These are phyloP conservation scores for Vigna mungo DNA, from an alignment of 306 rosid species.

Conservation along the genomic window DNA sequence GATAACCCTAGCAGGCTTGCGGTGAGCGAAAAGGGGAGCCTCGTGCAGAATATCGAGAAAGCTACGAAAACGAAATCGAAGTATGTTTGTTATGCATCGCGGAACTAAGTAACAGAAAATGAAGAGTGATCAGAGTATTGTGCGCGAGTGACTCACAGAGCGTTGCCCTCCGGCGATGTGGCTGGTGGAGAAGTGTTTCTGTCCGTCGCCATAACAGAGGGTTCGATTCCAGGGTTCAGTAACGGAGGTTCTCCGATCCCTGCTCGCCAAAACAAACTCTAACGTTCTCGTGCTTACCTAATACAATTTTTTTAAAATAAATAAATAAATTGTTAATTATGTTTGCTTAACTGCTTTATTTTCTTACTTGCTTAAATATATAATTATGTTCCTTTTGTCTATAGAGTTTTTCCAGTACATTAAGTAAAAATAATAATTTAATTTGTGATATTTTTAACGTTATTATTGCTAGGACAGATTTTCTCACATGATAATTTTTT, in stretches of 20 bases:
- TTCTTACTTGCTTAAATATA: too few species aligned
- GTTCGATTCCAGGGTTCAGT: not conserved
- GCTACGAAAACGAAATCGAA: constrained; percentile 46
- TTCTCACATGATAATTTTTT: too few species aligned
- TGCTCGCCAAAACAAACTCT: not conserved
- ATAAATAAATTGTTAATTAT: not conserved
- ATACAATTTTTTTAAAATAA: too few species aligned
- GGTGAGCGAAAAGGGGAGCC: constrained; percentile 92
- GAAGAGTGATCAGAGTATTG: constrained; percentile 9
- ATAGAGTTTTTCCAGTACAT: too few species aligned
- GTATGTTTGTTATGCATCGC: not conserved
- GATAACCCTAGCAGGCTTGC: constrained; percentile 78
- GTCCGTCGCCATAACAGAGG: constrained; percentile 57
- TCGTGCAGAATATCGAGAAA: constrained; percentile 95
- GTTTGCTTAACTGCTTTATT: not conserved
- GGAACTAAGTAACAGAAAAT: not conserved
- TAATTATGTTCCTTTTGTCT: too few species aligned
- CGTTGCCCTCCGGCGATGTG: constrained; percentile 63
- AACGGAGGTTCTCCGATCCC: not conserved
- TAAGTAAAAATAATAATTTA: too few species aligned
- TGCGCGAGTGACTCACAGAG: constrained; percentile 49
- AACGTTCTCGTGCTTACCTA: not conserved
- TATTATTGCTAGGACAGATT: too few species aligned
- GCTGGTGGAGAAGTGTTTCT: constrained; percentile 60
- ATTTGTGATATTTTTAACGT: too few species aligned